phyloP scores from a whole-genome alignment of 305 asterid species.

The Plantago rigida region DNA sequence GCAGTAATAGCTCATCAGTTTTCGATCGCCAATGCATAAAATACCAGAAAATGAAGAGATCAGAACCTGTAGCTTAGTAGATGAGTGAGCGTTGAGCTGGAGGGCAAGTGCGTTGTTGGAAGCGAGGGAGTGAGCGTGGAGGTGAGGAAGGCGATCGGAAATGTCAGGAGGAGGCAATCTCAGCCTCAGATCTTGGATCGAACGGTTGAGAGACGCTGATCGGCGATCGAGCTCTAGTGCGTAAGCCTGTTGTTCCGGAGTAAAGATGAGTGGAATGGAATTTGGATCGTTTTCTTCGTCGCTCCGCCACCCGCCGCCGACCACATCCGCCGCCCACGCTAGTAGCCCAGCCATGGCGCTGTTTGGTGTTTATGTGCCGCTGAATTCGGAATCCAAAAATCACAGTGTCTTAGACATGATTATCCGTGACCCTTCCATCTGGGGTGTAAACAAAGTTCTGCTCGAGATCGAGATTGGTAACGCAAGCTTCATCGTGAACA shows the following conservation, averaged over 20 bases:
- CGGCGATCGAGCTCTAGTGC: slow-evolving; percentile 54
- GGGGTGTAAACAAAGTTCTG: too few species aligned
- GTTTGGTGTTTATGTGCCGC: background rate
- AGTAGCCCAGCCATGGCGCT: slow-evolving; percentile 65
- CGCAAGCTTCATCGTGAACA: too few species aligned
- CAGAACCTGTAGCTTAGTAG: slow-evolving; percentile 78
- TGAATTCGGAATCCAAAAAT: too few species aligned
- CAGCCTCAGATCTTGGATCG: slow-evolving; percentile 88
- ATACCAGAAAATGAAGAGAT: background rate
- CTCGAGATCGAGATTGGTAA: too few species aligned
- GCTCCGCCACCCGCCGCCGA: slow-evolving; percentile 50
- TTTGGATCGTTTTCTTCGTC: slow-evolving; percentile 47
- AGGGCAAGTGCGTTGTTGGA: slow-evolving; percentile 79
- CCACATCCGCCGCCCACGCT: slow-evolving; percentile 99
- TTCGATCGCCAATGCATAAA: background rate
- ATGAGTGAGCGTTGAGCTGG: slow-evolving; percentile 80
- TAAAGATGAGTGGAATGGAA: slow-evolving; percentile 71
- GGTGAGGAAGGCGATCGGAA: slow-evolving; percentile 85
- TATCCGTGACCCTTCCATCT: too few species aligned
- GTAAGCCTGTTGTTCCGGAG: slow-evolving; percentile 66
- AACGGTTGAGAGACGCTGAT: slow-evolving; percentile 61
- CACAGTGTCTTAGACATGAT: too few species aligned
- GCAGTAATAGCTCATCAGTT: background rate
- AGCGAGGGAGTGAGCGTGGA: slow-evolving; percentile 92
- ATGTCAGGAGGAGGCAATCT: slow-evolving; percentile 91